Evolutionary conservation across 345 rosid species (phyloP).

Genomic region (Brassica juncea): DNA sequence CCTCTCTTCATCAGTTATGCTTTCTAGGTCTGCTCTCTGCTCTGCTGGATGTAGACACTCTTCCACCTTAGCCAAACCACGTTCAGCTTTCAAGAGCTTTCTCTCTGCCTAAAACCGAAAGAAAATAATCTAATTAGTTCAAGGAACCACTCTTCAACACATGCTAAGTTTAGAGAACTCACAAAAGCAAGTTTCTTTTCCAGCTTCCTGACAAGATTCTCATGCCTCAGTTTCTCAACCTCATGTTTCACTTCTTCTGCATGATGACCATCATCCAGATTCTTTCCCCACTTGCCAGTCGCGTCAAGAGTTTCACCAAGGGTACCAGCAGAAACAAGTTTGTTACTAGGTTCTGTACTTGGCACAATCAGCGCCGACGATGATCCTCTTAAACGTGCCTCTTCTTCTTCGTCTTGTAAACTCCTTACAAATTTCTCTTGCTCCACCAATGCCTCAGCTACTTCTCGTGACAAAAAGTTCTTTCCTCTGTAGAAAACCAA

Average conservation of each 20-base stretch:
- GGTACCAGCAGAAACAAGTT: slow-evolving; percentile 70
- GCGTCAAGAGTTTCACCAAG: slow-evolving; percentile 90
- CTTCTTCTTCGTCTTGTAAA: slow-evolving; percentile 89
- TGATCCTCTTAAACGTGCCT: slow-evolving; percentile 77
- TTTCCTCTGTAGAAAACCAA: slow-evolving; percentile 96
- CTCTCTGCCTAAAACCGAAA: slow-evolving; percentile 61
- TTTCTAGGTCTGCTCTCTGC: slow-evolving; percentile 65
- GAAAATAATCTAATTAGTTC: neutral
- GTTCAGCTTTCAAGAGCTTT: slow-evolving; percentile 72
- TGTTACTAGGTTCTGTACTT: slow-evolving; percentile 38
- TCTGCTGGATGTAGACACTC: slow-evolving; percentile 64
- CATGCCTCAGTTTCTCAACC: slow-evolving; percentile 73
- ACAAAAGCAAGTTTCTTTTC: slow-evolving; percentile 73
- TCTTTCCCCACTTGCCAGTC: slow-evolving; percentile 75
- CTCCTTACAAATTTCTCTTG: slow-evolving; percentile 68
- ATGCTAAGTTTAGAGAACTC: slow-evolving; percentile 44
- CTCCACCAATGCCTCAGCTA: slow-evolving; percentile 70
- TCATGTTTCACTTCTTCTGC: slow-evolving; percentile 63
- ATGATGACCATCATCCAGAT: slow-evolving; percentile 57
- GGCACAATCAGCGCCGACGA: slow-evolving; percentile 59
- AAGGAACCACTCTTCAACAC: neutral
- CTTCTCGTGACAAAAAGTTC: slow-evolving; percentile 72
- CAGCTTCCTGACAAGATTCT: slow-evolving; percentile 65
- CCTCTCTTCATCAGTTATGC: slow-evolving; percentile 93
- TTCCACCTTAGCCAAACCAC: slow-evolving; percentile 74